A percentile compares a stretch with the other conserved stretches of the same genome.
phyloP scores from a whole-genome alignment of 2,329 filamentous ascomycete species.

The Nigrospora osmanthi region DNA sequence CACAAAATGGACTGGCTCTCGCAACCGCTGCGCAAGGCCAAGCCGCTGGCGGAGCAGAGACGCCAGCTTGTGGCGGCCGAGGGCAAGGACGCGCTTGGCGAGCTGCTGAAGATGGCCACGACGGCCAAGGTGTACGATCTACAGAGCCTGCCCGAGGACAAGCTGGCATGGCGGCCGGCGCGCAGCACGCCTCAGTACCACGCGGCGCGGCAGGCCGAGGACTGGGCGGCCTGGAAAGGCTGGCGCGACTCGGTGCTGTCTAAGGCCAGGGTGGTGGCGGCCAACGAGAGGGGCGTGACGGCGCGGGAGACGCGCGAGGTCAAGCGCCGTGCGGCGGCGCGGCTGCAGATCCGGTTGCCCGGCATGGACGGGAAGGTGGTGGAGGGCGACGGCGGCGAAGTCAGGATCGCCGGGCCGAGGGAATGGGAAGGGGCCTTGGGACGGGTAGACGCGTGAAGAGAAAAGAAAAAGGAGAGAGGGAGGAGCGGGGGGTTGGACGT shows the following conservation, averaged over 20 bases:
- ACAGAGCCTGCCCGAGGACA: conserved; percentile 46
- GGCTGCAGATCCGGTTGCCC: conserved; percentile 41
- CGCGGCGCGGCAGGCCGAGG: conserved; percentile 56
- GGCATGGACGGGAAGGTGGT: conserved; percentile 35
- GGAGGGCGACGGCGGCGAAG: conserved; percentile 25
- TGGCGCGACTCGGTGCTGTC: conserved; percentile 49
- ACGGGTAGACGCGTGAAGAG: conserved; percentile 19
- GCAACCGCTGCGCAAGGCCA: conserved; percentile 47
- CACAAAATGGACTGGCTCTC: conserved; percentile 53
- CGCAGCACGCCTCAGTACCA: conserved; percentile 58
- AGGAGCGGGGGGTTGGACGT: too few relatives aligned
- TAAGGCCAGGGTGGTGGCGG: conserved; percentile 37
- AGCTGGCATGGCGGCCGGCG: conserved; percentile 58
- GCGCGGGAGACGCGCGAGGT: conserved; percentile 16
- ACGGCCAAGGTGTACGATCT: conserved; percentile 53
- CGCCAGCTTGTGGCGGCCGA: conserved; percentile 46
- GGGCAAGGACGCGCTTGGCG: conserved; percentile 54
- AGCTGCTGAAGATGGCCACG: conserved; percentile 55
- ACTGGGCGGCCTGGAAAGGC: conserved; percentile 53
- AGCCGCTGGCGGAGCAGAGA: conserved; percentile 20
- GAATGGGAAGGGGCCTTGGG: conserved; percentile 51
- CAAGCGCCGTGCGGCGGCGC: conserved; percentile 32
- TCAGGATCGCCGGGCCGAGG: conserved; percentile 43
- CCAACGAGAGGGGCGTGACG: conserved; percentile 5
- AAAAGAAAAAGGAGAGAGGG: too few relatives aligned